phyloP scores from a whole-genome alignment of 768 basidiomycete species.

The Brasilioporus rufonigricans region DNA sequence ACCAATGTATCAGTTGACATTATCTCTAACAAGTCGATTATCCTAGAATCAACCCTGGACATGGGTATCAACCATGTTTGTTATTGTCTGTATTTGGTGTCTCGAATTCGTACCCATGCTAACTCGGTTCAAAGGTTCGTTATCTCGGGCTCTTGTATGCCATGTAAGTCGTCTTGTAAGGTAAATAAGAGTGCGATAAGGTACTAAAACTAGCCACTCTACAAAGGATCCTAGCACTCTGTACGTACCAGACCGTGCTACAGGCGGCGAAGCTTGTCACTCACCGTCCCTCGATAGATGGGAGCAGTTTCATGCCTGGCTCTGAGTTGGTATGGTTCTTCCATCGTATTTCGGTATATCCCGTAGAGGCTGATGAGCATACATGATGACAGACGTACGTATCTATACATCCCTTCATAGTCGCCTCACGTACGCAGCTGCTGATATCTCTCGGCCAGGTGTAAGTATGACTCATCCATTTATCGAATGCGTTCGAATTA shows the following conservation, averaged over 20 bases:
- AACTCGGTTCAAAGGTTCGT: no score
- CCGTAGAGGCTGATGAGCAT: no score
- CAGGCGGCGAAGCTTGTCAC: not conserved
- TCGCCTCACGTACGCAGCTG: not conserved
- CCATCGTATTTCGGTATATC: not conserved
- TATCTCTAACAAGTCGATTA: not conserved
- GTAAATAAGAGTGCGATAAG: not conserved
- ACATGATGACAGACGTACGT: not conserved
- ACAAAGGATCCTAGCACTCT: not conserved
- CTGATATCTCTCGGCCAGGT: not conserved
- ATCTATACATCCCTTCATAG: not conserved
- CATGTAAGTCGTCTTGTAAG: not conserved
- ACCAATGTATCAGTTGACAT: not conserved
- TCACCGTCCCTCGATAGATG: not conserved
- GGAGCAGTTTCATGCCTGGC: not conserved
- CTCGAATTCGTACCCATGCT: not conserved
- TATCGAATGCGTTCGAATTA: not conserved
- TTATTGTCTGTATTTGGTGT: no score
- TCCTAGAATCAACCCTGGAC: not conserved
- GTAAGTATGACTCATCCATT: not conserved
- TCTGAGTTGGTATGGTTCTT: not conserved
- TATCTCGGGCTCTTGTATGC: no score
- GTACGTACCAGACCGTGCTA: not conserved
- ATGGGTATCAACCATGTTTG: not conserved
- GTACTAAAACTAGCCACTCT: not conserved